Percentiles rank a stretch among this genome's conserved stretches.
Conservation (phyloP, 108 stramenopile species). For the Conticribra guillardii region DNA sequence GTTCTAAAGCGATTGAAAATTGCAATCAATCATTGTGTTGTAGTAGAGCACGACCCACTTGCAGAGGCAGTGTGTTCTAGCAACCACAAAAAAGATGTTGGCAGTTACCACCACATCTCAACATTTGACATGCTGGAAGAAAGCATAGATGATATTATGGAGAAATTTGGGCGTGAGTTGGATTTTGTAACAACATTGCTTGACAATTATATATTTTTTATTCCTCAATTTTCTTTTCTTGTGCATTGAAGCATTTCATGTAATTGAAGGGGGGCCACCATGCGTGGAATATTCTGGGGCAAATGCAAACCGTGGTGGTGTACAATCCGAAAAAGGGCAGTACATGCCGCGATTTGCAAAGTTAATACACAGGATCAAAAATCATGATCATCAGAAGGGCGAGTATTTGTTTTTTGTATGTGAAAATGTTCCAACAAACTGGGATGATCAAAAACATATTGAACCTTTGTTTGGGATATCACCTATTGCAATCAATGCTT, state of each 20-base stretch:
- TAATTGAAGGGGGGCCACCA: too few relatives aligned
- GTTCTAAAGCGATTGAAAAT: slow-evolving; percentile 4
- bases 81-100: slow-evolving; percentile 5
- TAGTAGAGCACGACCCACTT: slow-evolving; percentile 3
- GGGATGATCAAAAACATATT: background rate
- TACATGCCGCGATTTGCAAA: slow-evolving; percentile 7
- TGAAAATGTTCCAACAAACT: slow-evolving; percentile 7
- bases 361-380: background rate
- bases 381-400: background rate
- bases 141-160: background rate
- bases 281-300: too few relatives aligned
- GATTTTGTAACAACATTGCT: background rate
- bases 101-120: background rate
- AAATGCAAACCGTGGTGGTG: too few relatives aligned
- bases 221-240: too few relatives aligned
- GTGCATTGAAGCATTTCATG: too few relatives aligned
- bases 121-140: slow-evolving; percentile 3
- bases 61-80: background rate
- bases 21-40: slow-evolving; percentile 4
- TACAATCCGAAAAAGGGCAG: too few relatives aligned
- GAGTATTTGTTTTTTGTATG: background rate
- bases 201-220: too few relatives aligned
- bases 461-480: slow-evolving; percentile 9
- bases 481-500: slow-evolving; percentile 7
- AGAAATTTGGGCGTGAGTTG: background rate